Conservation (phyloP, 805 yeast species). For the Wickerhamomyces alni region DNA sequence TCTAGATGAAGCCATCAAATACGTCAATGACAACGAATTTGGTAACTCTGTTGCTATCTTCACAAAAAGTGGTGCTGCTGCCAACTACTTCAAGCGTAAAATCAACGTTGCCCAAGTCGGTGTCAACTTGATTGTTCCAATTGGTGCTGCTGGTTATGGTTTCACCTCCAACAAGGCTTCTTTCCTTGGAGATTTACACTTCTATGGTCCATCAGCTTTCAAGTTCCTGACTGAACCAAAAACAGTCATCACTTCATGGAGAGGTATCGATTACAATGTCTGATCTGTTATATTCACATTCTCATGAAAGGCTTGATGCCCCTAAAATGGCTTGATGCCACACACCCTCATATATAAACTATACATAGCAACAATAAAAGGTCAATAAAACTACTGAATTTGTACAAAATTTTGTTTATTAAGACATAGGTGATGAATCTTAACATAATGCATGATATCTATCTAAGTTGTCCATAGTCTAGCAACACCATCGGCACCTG, state of each 20-base stretch:
- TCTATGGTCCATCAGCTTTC: constrained; percentile 72
- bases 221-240: constrained; percentile 71
- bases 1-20: constrained; percentile 60
- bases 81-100: constrained; percentile 59
- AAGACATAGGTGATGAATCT: too few species aligned
- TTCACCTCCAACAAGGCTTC: constrained; percentile 77
- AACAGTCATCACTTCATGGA: constrained; percentile 71
- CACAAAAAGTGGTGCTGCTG: constrained; percentile 64
- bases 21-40: constrained; percentile 50
- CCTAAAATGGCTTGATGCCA: too few species aligned
- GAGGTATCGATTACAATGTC: constrained; percentile 21
- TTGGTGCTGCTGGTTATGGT: constrained; percentile 76
- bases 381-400: too few species aligned
- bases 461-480: constrained; percentile 86
- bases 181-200: constrained; percentile 75
- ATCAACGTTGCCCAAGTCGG: constrained; percentile 77
- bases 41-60: constrained; percentile 73
- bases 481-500: constrained; percentile 96
- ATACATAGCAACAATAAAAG: too few species aligned
- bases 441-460: too few species aligned
- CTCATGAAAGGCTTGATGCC: too few species aligned
- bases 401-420: too few species aligned
- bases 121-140: constrained; percentile 73
- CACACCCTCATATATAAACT: too few species aligned
- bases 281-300: not conserved